These are phyloP conservation scores for Russula earlei DNA, from an alignment of 768 basidiomycete genomes.

Conservation along the genomic window DNA sequence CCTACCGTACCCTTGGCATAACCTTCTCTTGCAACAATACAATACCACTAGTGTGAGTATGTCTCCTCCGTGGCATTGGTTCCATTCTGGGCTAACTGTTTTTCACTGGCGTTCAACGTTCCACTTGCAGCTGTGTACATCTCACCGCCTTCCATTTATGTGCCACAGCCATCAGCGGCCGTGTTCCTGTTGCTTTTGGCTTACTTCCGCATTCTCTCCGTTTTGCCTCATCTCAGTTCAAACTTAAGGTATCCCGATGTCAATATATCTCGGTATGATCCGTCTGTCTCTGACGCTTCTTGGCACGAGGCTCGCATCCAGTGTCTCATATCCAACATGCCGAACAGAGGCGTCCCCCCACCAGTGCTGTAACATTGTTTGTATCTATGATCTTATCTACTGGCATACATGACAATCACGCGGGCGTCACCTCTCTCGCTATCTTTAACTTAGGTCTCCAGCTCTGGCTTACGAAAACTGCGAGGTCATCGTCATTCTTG, in stretches of 20 bases:
- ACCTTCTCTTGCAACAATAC: background rate
- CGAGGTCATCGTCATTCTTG: conserved; percentile 1
- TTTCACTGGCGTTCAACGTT: background rate
- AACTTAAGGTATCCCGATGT: background rate
- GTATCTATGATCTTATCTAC: background rate
- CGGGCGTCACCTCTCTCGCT: background rate
- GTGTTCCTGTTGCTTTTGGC: background rate
- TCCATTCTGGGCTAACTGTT: background rate
- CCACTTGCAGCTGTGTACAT: background rate
- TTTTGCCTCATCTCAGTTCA: background rate
- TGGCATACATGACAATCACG: background rate
- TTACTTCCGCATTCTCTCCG: conserved; percentile 7
- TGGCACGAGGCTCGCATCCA: conserved; percentile 1
- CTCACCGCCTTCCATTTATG: background rate
- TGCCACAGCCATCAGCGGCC: background rate
- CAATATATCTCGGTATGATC: background rate
- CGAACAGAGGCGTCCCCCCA: background rate
- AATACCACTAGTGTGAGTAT: background rate
- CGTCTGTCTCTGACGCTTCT: background rate
- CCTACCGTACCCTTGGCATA: background rate
- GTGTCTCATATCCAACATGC: background rate
- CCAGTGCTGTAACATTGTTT: background rate
- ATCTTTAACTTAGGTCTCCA: background rate
- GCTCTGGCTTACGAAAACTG: background rate
- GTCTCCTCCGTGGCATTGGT: conserved; percentile 1